Evolutionary conservation across 768 basidiomycete species (phyloP).

Genomic region (Tulasnella sp.): DNA sequence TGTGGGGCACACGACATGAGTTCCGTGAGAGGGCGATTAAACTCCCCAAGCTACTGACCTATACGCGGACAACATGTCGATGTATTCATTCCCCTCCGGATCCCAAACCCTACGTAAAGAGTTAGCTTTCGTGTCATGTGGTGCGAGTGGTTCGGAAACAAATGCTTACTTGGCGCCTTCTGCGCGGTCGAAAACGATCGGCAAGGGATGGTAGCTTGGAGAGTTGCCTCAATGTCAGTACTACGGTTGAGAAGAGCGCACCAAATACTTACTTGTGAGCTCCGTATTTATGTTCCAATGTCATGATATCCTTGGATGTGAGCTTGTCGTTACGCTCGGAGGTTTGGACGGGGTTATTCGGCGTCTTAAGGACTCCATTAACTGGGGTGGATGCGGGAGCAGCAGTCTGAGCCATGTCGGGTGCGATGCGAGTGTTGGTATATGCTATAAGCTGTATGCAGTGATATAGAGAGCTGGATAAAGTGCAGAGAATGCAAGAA

Average conservation of each 20-base stretch:
- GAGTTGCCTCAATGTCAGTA: constrained; percentile 30
- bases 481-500: not conserved
- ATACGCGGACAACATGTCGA: constrained; percentile 97
- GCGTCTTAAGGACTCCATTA: not conserved
- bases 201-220: constrained; percentile 84
- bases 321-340: not conserved
- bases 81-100: constrained; percentile 88
- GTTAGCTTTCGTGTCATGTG: not conserved
- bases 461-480: not conserved
- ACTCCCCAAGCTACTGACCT: constrained; percentile 46
- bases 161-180: constrained; percentile 72
- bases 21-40: not conserved
- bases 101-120: constrained; percentile 61
- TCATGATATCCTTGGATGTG: constrained; percentile 46
- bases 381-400: not conserved
- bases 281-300: constrained; percentile 67
- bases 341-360: not conserved
- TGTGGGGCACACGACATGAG: constrained; percentile 22
- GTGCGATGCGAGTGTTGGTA: not conserved
- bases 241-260: constrained; percentile 16
- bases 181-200: constrained; percentile 86
- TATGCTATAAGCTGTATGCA: not conserved
- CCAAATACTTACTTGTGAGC: constrained; percentile 69
- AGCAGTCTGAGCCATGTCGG: not conserved
- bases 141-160: constrained; percentile 16